A percentile compares a stretch with the other conserved stretches of the same genome.
These are phyloP conservation scores for Davidsoniella neocaledoniae DNA, from an alignment of 2,329 filamentous ascomycete genomes.

Conservation along the genomic window DNA sequence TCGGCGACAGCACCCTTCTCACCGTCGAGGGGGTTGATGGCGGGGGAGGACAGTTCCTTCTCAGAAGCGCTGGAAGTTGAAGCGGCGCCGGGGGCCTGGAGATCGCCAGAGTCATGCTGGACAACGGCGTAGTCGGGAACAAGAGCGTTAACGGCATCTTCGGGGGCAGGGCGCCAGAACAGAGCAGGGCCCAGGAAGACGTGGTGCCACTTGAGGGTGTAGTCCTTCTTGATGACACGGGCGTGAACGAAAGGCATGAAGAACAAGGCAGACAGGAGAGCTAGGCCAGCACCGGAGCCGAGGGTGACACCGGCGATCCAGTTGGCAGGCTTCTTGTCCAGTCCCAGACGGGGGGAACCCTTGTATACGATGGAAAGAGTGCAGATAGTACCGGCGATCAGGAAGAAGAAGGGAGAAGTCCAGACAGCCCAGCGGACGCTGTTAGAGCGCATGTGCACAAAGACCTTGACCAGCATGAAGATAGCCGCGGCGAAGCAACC, in stretches of 20 bases:
- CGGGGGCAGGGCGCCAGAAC: slow-evolving; percentile 38
- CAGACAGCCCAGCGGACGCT: slow-evolving; percentile 57
- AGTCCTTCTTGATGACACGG: slow-evolving; percentile 52
- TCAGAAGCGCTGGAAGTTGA: slow-evolving; percentile 29
- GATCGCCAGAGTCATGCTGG: slow-evolving; percentile 25
- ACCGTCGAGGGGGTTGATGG: slow-evolving; percentile 17
- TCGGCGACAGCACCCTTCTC: slow-evolving; percentile 32
- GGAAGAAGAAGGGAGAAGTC: slow-evolving; percentile 60
- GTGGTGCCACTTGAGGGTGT: slow-evolving; percentile 45
- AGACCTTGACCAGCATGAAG: slow-evolving; percentile 54
- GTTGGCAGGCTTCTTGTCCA: slow-evolving; percentile 49
- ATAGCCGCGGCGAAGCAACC: slow-evolving; percentile 48
- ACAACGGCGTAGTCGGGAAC: slow-evolving; percentile 67
- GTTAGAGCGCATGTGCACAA: slow-evolving; percentile 56
- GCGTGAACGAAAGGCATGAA: slow-evolving; percentile 56
- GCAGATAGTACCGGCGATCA: slow-evolving; percentile 57
- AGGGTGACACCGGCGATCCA: slow-evolving; percentile 52
- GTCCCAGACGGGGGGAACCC: slow-evolving; percentile 51
- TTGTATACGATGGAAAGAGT: slow-evolving; percentile 69
- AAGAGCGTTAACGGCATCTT: slow-evolving; percentile 33
- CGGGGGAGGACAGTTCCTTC: slow-evolving; percentile 18
- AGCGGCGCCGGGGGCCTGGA: slow-evolving; percentile 17
- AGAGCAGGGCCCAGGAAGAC: slow-evolving; percentile 47
- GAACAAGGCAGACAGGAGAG: slow-evolving; percentile 45
- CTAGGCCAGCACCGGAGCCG: slow-evolving; percentile 44